These are phyloP conservation scores for Monilinia aucupariae DNA, from an alignment of 2,329 filamentous ascomycete species.

Conservation along the genomic window DNA sequence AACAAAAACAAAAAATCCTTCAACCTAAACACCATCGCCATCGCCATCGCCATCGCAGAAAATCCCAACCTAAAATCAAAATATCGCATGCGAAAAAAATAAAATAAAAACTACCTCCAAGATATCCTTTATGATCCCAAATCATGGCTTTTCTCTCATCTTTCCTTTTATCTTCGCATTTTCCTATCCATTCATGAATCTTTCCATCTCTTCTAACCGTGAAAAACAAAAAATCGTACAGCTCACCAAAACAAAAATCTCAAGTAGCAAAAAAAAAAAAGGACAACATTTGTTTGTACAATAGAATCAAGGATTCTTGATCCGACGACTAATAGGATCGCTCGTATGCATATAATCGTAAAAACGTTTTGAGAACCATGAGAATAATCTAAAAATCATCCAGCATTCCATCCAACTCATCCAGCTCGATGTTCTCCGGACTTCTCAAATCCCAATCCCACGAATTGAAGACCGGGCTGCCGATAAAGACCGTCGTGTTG, in stretches of 20 bases:
- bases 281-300: slow-evolving; percentile 7
- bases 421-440: slow-evolving; percentile 84
- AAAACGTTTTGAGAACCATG: not conserved
- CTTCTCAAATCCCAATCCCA: slow-evolving; percentile 60
- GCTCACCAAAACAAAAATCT: not conserved
- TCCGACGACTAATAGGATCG: slow-evolving; percentile 1
- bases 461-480: slow-evolving; percentile 50
- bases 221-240: slow-evolving; percentile 10
- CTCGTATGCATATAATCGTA: slow-evolving; percentile 3
- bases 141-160: not conserved
- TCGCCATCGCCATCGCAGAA: not conserved
- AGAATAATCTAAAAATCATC: slow-evolving; percentile 48
- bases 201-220: slow-evolving; percentile 8
- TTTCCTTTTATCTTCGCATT: not conserved
- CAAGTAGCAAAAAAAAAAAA: not conserved
- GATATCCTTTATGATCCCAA: not conserved
- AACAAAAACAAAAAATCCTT: not conserved
- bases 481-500: slow-evolving; percentile 37
- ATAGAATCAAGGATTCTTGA: slow-evolving; percentile 3
- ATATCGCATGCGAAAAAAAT: not conserved
- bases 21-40: not conserved
- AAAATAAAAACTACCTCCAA: slow-evolving; percentile 2
- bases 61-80: not conserved
- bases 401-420: slow-evolving; percentile 86
- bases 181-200: not conserved